phyloP scores from a whole-genome alignment of 2,329 filamentous ascomycete species.

The Talaromyces amestolkiae region DNA sequence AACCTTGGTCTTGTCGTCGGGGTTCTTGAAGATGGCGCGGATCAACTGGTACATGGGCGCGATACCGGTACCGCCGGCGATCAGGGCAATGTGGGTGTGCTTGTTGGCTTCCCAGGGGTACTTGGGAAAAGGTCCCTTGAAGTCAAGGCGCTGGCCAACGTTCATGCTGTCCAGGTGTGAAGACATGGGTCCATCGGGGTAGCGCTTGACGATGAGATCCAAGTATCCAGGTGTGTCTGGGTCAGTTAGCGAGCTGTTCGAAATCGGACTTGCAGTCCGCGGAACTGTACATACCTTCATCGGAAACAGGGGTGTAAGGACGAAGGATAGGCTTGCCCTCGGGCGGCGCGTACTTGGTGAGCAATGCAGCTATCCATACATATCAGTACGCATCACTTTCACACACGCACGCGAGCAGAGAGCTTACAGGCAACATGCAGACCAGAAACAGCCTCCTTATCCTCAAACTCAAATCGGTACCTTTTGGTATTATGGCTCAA shows the following conservation, averaged over 20 bases:
- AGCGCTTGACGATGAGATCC: constrained; percentile 88
- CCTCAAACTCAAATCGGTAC: constrained; percentile 81
- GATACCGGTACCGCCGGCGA: constrained; percentile 95
- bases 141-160: constrained; percentile 76
- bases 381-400: not conserved
- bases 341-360: constrained; percentile 89
- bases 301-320: constrained; percentile 88
- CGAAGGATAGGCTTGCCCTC: constrained; percentile 81
- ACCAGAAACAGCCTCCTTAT: constrained; percentile 79
- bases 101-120: constrained; percentile 89
- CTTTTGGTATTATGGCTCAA: constrained; percentile 96
- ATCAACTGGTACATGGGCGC: constrained; percentile 97
- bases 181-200: constrained; percentile 88
- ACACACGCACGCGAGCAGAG: not conserved
- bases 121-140: constrained; percentile 96
- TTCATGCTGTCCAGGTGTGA: constrained; percentile 79
- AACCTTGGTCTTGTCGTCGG: constrained; percentile 94
- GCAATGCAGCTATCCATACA: constrained; percentile 59
- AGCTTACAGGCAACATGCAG: constrained; percentile 69
- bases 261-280: not conserved
- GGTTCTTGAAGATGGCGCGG: constrained; percentile 91
- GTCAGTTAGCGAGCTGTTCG: not conserved
- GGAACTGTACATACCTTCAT: constrained; percentile 61
- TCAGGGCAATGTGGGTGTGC: constrained; percentile 68
- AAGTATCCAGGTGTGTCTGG: constrained; percentile 73